Evolutionary conservation across 495 filamentous ascomycete species (phyloP).

Genomic region (Terfezia claveryi): DNA sequence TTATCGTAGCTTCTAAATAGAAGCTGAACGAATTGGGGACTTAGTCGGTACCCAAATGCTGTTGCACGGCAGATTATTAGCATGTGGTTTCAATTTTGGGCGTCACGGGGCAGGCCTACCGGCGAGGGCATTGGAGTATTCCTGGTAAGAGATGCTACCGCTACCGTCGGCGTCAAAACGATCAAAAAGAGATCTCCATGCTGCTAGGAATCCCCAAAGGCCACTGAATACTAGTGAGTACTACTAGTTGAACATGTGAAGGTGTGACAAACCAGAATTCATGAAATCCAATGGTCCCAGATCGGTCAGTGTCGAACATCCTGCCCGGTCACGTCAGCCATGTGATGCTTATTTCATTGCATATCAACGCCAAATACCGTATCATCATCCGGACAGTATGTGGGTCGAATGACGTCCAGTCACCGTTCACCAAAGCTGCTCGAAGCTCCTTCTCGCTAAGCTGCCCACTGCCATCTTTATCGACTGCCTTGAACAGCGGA

Average conservation of each 20-base stretch:
- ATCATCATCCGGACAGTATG: constrained; percentile 98
- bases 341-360: no score
- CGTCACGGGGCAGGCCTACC: constrained; percentile 3
- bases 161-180: constrained; percentile 76
- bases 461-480: constrained; percentile 59
- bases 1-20: constrained; percentile 50
- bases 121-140: constrained; percentile 78
- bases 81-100: background rate
- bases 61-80: background rate
- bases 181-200: constrained; percentile 86
- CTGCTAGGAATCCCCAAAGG: constrained; percentile 82
- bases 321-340: constrained; percentile 10
- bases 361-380: constrained; percentile 18
- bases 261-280: constrained; percentile 51
- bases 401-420: constrained; percentile 85
- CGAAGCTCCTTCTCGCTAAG: constrained; percentile 75
- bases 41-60: constrained; percentile 85
- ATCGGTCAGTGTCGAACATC: constrained; percentile 89
- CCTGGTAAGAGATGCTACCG: constrained; percentile 64
- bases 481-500: constrained; percentile 76
- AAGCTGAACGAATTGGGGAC: constrained; percentile 55
- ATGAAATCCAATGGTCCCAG: constrained; percentile 74
- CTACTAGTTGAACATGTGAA: background rate
- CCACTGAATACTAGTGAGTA: constrained; percentile 24
- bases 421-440: constrained; percentile 83